Evolutionary conservation across 2,329 filamentous ascomycete genomes (phyloP), one percentile per base, ranked within the genome.

Genomic region (Alternaria consortialis): DNA sequence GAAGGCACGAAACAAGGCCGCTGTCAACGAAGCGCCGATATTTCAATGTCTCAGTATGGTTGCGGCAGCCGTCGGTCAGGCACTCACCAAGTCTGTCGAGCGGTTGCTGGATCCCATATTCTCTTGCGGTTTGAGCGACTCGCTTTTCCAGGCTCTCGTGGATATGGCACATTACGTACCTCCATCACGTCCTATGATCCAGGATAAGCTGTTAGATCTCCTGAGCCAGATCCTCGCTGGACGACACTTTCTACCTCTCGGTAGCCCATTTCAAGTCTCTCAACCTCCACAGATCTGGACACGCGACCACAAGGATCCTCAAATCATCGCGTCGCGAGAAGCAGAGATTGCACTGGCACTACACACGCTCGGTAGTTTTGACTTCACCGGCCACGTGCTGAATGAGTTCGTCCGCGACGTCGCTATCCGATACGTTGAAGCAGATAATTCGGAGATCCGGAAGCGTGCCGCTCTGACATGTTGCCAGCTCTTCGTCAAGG

Each of bases 81-180:
- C 94, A 0, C 84, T 99, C 54, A 98, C 93, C 85, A 99, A 98
- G 80, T 97, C 98, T 76, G 97, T 99, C 89, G 94, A 97, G 76
- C 92, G 94, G 12, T 83, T 99, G 29, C 86, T 99, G 9, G 94
- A 97, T 70, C 94, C 96, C 11, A 97, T 99, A 60, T 99, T 99
- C 79, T 94, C 93, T 15, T 99, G 95, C 76, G 95, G 97, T 50
- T 84, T 99, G 53, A 97, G 93, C 37, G 91, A 94, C 58, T 95
- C 96, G 68, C 86, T 99, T 25, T 97, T 94, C 0, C 94, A 98
- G 76, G 96, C 96, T 3, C 84, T 99, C 55, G 94, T 98, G 23
- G 96, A 99, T 74, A 97, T 99, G 92, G 95, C 95, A 29, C 97
- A 98, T 75, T 98, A 99, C 76, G 97, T 99, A 47, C 95, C 94